phyloP scores from a whole-genome alignment of 164 flowering plant genomes.

The Vitis labrusca region DNA sequence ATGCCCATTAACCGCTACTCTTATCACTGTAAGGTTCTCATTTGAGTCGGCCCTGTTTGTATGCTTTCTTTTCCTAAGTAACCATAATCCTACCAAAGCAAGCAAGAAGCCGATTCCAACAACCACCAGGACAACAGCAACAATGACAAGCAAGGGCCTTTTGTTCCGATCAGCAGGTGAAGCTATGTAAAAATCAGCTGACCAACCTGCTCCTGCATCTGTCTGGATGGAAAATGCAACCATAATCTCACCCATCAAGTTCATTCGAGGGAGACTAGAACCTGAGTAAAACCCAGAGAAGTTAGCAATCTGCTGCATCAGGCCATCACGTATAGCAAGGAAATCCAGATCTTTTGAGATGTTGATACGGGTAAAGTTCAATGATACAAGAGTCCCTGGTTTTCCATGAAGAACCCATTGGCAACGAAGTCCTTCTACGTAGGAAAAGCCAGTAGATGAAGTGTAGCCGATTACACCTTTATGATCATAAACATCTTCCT shows the following conservation, averaged over 20 bases:
- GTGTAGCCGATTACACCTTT: slow-evolving; percentile 10
- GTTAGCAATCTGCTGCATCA: slow-evolving; percentile 10
- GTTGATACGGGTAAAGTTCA: slow-evolving; percentile 14
- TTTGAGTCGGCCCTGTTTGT: neutral
- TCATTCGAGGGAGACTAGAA: slow-evolving; percentile 6
- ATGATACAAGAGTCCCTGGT: slow-evolving; percentile 13
- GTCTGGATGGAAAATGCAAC: slow-evolving; percentile 11
- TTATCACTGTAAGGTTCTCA: neutral
- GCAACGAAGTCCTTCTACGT: slow-evolving; percentile 9
- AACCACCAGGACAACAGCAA: neutral
- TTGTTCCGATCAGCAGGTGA: slow-evolving; percentile 2
- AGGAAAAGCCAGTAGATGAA: slow-evolving; percentile 3
- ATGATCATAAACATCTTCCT: slow-evolving; percentile 9
- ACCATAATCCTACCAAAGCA: neutral
- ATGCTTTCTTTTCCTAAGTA: slow-evolving; percentile 3
- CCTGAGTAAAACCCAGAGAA: slow-evolving; percentile 12
- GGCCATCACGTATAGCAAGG: slow-evolving; percentile 3
- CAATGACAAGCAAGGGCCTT: neutral
- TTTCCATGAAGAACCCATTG: slow-evolving; percentile 17
- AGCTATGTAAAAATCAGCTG: slow-evolving; percentile 7
- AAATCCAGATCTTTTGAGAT: slow-evolving; percentile 14
- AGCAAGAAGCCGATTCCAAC: slow-evolving; percentile 5
- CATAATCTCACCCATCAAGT: slow-evolving; percentile 12
- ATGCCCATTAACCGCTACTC: neutral
- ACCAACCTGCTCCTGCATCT: slow-evolving; percentile 16